Evolutionary conservation across 2,329 filamentous ascomycete genomes (phyloP), one percentile per base, ranked within the genome.

Genomic region (Alternaria longipes): DNA sequence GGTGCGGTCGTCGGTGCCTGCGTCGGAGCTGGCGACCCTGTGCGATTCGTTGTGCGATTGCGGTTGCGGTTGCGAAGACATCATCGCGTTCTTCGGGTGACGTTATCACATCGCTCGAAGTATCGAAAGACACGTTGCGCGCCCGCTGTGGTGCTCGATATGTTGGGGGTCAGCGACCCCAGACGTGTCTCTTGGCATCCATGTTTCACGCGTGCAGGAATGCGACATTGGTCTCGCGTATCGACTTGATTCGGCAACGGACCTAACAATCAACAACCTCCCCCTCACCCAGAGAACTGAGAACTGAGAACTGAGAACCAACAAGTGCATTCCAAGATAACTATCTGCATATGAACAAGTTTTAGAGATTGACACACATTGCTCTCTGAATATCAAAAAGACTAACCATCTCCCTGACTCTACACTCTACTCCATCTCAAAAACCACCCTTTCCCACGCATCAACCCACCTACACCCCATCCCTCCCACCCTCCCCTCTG

Each of bases 381-480:
- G 24, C 20, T 11, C 38, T 28, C 34, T 8, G n/a, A 7, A 16
- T 32, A 38, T 32, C 30, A 45, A 52, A 41, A 40, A 47, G 11
- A 12, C 16, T 16, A 20, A 9, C 9, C 14, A 9, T 41, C 7
- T 26, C 24, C 40, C 20, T 24, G 6, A 7, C 24, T 0, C 8
- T 16, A 54, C 32, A 2, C 14, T 22, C 66, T 52, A 75, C 3
- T 74, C 73, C 82, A 87, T 86, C 64, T 81, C 79, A 40, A 89
- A 80, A 8, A 91, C 81, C 0, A 81, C 79, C 38, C 84, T 72
- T 1, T 88, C 89, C 1, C 84, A 83, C 0, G 84, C 87, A 76
- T 89, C 92, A 53, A 90, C 78, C 92, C 92, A 97, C 49, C 80
- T 80, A 14, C 87, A 81, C 0, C 85, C 85, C 8, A 85, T 85